Evolutionary conservation across 2,329 filamentous ascomycete species (phyloP).

Genomic region (Microascus cirrosus): DNA sequence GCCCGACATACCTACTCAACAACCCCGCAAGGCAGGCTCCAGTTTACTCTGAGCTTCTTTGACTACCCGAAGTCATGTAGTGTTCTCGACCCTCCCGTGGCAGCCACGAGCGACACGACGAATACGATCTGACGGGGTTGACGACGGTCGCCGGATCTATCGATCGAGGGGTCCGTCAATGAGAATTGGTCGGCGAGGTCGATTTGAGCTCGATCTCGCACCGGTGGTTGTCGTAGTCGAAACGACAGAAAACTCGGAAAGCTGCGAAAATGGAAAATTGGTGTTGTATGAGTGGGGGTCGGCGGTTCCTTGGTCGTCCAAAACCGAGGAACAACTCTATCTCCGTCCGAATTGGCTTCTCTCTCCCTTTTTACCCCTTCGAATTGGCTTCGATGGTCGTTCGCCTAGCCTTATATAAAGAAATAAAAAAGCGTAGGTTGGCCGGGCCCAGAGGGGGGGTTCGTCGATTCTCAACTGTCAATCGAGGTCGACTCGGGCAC

Average conservation of each 20-base stretch:
- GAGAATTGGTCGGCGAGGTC: not conserved
- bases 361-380: not conserved
- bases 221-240: slow-evolving; percentile 7
- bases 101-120: not conserved
- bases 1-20: slow-evolving; percentile 2
- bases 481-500: not conserved
- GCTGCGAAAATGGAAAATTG: slow-evolving; percentile 3
- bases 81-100: not conserved
- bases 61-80: slow-evolving; percentile 8
- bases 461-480: not conserved
- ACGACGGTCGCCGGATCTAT: not conserved
- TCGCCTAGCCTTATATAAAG: slow-evolving; percentile 3
- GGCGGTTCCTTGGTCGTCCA: not conserved
- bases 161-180: not conserved
- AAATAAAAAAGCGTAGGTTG: slow-evolving; percentile 1
- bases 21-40: slow-evolving; percentile 4
- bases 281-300: not conserved
- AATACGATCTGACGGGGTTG: not conserved
- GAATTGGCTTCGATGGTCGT: not conserved
- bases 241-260: slow-evolving; percentile 6
- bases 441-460: slow-evolving; percentile 3
- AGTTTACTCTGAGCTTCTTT: not conserved
- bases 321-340: not conserved
- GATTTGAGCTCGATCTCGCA: not conserved
- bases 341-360: not conserved